Percentiles rank a stretch among this genome's conserved stretches.
Evolutionary conservation across 2,329 filamentous ascomycete species (phyloP).

Genomic region (Trichoderma harzianum): DNA sequence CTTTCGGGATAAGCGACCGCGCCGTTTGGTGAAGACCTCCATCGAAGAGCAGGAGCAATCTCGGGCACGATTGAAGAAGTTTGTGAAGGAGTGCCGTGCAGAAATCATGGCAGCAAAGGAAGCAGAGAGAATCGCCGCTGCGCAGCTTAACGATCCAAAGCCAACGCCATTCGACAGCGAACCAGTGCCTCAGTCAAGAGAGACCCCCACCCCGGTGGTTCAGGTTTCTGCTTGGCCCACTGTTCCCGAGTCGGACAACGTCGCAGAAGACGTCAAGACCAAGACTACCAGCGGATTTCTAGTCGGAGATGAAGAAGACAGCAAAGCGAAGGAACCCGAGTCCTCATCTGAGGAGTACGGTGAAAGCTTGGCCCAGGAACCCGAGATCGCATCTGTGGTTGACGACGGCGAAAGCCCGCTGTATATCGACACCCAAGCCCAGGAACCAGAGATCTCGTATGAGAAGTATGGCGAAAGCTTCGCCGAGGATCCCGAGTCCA

Average conservation of each 20-base stretch:
- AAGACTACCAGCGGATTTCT: neutral
- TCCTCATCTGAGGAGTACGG: neutral
- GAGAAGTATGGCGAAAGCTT: slow-evolving; percentile 6
- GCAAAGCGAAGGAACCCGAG: slow-evolving; percentile 13
- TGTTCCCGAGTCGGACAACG: slow-evolving; percentile 6
- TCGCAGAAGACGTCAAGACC: slow-evolving; percentile 1
- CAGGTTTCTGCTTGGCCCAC: slow-evolving; percentile 11
- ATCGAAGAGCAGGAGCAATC: neutral
- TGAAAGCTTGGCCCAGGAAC: slow-evolving; percentile 15
- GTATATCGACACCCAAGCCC: neutral
- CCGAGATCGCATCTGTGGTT: neutral
- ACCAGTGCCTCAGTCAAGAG: slow-evolving; percentile 11
- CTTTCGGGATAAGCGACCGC: neutral
- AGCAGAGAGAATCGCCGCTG: neutral
- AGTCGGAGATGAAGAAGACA: neutral
- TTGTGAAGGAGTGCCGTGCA: neutral
- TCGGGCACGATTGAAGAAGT: neutral
- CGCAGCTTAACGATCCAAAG: neutral
- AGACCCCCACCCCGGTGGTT: neutral
- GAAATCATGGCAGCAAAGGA: neutral
- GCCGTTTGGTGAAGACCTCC: neutral
- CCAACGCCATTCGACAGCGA: neutral
- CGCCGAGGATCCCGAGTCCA: slow-evolving; percentile 6
- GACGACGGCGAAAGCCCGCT: slow-evolving; percentile 12
- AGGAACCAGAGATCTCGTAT: neutral